Base-by-base conservation (phyloP, 768 basidiomycete species). In the Tulasnella sp. region DNA sequence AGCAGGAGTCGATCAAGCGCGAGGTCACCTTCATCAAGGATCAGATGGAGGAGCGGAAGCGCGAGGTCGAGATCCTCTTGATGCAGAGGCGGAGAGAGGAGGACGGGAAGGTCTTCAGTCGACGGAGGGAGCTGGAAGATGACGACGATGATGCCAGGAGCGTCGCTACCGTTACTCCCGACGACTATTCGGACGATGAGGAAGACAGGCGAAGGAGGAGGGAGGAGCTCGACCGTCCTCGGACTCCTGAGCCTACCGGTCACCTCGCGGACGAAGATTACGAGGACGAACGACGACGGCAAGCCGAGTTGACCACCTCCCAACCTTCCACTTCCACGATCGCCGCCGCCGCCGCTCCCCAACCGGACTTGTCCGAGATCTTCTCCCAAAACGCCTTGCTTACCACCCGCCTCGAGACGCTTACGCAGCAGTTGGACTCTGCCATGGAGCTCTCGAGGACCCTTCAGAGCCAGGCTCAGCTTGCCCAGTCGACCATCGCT, bases 1-100 rank as follows among this genome's bases (percentile, higher is more conserved):
- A 97, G 80, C 94, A 98, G 75, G 94, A 97, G 72, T 82, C 81
- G 8, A 86, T 97, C 77, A 90, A 90, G 79, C 82, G 83, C 35
- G 95, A 98, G 76, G 87, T 98, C 2, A 81, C 85, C 41, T 81
- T 83, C 2, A 82, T 98, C 67, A 83, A 90, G 16, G 89, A 90
- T 64, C 80, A 90, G 76, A 86, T 94, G 81, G 89, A 91, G 74
- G 84, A 85, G 72, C 85, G 86, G 62, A 84, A 87, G 76, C 82
- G 83, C 19, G 87, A 89, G 67, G 77, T 79, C 80, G 77, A 85
- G 79, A 63, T 77, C 76, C 4, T 78, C 77, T 69, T 81, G 77
- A 68, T 75, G 77, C 42, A 80, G 67, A 70, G 78, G 35, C 71
- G 77, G 73, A 73, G 75, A 72, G 74, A 76, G 11, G 34, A 35